phyloP scores from a whole-genome alignment of 1,139 yeast species.

The Yamadazyma diospyri region DNA sequence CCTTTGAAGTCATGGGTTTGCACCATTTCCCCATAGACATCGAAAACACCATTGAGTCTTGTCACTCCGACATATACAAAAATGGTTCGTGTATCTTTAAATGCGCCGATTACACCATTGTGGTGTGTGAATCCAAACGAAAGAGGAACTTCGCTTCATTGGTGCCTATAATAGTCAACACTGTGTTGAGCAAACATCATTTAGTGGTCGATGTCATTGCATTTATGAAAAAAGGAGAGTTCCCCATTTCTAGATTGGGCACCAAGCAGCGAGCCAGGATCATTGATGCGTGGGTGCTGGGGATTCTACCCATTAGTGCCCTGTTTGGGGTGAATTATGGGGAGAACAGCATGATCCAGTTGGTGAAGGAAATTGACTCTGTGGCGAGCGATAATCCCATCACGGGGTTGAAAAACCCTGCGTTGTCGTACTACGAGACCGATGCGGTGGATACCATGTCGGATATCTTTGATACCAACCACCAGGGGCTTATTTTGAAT shows the following conservation, averaged over 20 bases:
- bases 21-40: conserved; percentile 88
- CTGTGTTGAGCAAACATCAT: conserved; percentile 78
- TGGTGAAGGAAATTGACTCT: conserved; percentile 48
- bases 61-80: conserved; percentile 55
- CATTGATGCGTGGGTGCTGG: conserved; percentile 54
- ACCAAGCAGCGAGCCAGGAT: conserved; percentile 74
- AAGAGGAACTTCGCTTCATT: conserved; percentile 61
- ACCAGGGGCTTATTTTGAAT: conserved; percentile 26
- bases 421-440: conserved; percentile 38
- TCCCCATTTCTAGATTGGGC: conserved; percentile 69
- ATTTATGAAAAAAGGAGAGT: conserved; percentile 62
- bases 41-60: conserved; percentile 68
- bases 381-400: conserved; percentile 40
- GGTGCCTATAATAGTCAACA: conserved; percentile 79
- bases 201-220: conserved; percentile 83
- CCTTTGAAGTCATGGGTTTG: conserved; percentile 87
- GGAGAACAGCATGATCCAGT: conserved; percentile 56
- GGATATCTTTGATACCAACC: conserved; percentile 29
- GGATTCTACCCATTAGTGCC: conserved; percentile 42
- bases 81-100: conserved; percentile 74
- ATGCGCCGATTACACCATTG: conserved; percentile 78
- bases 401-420: conserved; percentile 45
- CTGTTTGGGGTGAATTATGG: conserved; percentile 60
- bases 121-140: conserved; percentile 65
- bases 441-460: conserved; percentile 22